Percentiles rank a stretch among this genome's conserved stretches.
Conservation (phyloP, 2,329 filamentous ascomycete genomes). For the Fusarium algeriense region DNA sequence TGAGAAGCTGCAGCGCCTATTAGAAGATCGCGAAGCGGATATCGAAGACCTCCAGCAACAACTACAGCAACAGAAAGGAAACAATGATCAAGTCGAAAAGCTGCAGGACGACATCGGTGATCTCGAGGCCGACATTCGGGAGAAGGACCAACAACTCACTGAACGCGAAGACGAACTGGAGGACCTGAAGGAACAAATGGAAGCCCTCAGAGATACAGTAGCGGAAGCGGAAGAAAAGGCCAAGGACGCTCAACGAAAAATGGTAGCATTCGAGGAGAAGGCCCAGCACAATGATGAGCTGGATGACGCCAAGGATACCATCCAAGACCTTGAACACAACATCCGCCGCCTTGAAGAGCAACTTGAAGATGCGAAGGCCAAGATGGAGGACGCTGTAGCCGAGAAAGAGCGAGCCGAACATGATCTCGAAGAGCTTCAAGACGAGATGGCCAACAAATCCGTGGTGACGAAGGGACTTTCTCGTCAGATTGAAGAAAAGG, state of each 20-base stretch:
- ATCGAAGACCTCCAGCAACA: slow-evolving; percentile 71
- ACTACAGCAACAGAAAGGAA: slow-evolving; percentile 67
- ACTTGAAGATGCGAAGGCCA: slow-evolving; percentile 66
- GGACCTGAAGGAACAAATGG: slow-evolving; percentile 67
- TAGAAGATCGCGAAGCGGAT: slow-evolving; percentile 71
- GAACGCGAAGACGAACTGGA: slow-evolving; percentile 82
- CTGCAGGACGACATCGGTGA: slow-evolving; percentile 81
- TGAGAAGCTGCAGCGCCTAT: slow-evolving; percentile 66
- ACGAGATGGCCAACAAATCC: slow-evolving; percentile 84
- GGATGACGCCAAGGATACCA: slow-evolving; percentile 68
- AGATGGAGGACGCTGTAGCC: slow-evolving; percentile 64
- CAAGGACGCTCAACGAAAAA: slow-evolving; percentile 65
- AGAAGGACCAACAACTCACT: slow-evolving; percentile 79
- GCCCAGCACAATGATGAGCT: slow-evolving; percentile 64
- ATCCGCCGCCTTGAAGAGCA: slow-evolving; percentile 67
- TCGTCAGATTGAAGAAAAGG: slow-evolving; percentile 80
- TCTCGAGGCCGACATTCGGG: slow-evolving; percentile 78
- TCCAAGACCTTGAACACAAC: slow-evolving; percentile 68
- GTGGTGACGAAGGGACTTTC: slow-evolving; percentile 80
- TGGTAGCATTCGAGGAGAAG: slow-evolving; percentile 69
- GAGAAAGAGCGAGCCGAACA: slow-evolving; percentile 69
- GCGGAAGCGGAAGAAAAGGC: slow-evolving; percentile 69
- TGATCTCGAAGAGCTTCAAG: slow-evolving; percentile 75
- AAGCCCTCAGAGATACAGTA: slow-evolving; percentile 69
- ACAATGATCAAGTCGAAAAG: slow-evolving; percentile 71